A percentile compares a stretch with the other conserved stretches of the same genome.
Conservation (phyloP, 805 yeast genomes). For the Metschnikowia santaceciliae region DNA sequence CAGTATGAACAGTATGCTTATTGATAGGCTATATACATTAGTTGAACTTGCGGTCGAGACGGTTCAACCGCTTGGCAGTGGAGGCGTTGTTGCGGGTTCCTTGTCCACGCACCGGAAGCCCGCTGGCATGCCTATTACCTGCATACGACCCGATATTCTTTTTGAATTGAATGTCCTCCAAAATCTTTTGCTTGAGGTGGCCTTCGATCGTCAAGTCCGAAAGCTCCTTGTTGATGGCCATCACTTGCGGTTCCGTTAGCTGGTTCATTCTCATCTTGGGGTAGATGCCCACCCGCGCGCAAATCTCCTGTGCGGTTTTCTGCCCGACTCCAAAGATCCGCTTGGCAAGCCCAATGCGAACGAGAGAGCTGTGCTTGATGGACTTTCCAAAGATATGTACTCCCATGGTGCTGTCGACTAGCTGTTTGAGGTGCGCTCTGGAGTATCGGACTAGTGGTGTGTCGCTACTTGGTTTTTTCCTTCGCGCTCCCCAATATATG, state of each 20-base stretch:
- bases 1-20: too few relatives aligned
- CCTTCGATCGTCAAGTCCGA: constrained; percentile 81
- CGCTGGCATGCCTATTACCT: constrained; percentile 86
- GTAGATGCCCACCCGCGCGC: constrained; percentile 86
- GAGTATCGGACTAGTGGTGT: too few relatives aligned
- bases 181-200: constrained; percentile 65
- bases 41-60: constrained; percentile 51
- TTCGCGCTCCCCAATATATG: not conserved
- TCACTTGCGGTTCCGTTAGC: constrained; percentile 78
- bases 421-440: too few relatives aligned
- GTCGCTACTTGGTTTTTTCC: not conserved
- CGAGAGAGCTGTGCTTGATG: constrained; percentile 41
- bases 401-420: constrained; percentile 25
- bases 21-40: constrained; percentile 1
- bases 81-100: constrained; percentile 85
- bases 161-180: constrained; percentile 75
- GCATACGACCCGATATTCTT: constrained; percentile 77
- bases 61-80: constrained; percentile 85
- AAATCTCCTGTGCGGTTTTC: constrained; percentile 64
- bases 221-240: constrained; percentile 83
- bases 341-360: constrained; percentile 62
- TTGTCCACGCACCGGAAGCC: constrained; percentile 71
- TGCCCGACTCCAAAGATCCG: constrained; percentile 87
- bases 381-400: constrained; percentile 44
- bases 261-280: constrained; percentile 95